phyloP scores from a whole-genome alignment of 2,329 filamentous ascomycete genomes.

The Fusarium kyushuense region DNA sequence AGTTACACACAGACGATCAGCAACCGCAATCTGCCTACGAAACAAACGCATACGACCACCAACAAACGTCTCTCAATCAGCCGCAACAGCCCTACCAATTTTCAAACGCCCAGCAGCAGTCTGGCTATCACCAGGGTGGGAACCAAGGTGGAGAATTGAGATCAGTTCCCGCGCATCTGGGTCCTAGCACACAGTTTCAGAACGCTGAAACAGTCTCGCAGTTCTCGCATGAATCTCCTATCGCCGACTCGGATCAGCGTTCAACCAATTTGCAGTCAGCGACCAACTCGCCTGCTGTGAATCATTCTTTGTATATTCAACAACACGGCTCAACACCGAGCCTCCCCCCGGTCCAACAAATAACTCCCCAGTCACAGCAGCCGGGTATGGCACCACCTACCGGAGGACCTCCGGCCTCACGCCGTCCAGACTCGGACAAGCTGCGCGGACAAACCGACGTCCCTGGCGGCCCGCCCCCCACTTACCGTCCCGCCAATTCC shows the following conservation, averaged over 20 bases:
- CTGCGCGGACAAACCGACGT: constrained; percentile 59
- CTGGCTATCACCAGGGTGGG: constrained; percentile 43
- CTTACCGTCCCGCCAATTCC: constrained; percentile 64
- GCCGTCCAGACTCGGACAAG: constrained; percentile 65
- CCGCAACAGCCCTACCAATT: constrained; percentile 42
- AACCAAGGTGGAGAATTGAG: constrained; percentile 54
- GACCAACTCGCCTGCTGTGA: constrained; percentile 59
- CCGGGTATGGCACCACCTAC: constrained; percentile 62
- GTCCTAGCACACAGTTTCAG: constrained; percentile 49
- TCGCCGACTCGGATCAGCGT: constrained; percentile 61
- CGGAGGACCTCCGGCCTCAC: constrained; percentile 58
- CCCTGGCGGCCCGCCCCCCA: constrained; percentile 61
- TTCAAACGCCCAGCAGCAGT: constrained; percentile 53
- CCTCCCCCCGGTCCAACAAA: constrained; percentile 48
- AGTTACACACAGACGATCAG: constrained; percentile 39
- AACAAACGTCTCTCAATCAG: constrained; percentile 43
- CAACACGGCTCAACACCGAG: constrained; percentile 51
- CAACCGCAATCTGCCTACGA: constrained; percentile 53
- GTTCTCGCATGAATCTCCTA: constrained; percentile 70
- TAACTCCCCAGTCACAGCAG: constrained; percentile 49
- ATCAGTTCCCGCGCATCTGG: constrained; percentile 53
- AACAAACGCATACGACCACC: constrained; percentile 56
- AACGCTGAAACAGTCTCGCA: constrained; percentile 73
- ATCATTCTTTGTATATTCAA: constrained; percentile 54
- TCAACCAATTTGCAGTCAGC: constrained; percentile 58